Conservation (phyloP, 768 basidiomycete genomes). For the Plicaturopsis crispa region DNA sequence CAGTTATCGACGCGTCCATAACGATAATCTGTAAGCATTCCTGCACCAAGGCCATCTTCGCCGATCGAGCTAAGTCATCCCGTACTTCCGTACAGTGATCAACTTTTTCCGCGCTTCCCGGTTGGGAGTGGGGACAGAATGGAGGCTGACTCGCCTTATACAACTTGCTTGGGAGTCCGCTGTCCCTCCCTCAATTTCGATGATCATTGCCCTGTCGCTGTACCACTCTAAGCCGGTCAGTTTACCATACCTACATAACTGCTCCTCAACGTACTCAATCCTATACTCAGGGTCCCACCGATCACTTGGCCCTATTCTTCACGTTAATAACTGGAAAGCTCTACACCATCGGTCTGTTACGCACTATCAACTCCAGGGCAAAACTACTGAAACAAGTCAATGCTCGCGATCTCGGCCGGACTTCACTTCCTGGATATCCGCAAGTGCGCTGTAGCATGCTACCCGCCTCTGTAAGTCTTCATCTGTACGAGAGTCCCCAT, state of each 20-base stretch:
- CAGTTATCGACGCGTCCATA: too few relatives aligned
- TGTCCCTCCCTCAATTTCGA: constrained; percentile 23
- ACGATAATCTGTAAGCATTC: too few relatives aligned
- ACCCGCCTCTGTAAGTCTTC: too few relatives aligned
- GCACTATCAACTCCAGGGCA: constrained; percentile 21
- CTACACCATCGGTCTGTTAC: constrained; percentile 21
- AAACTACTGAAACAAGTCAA: constrained; percentile 23
- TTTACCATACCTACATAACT: constrained; percentile 1
- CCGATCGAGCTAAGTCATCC: too few relatives aligned
- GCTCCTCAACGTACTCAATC: background rate
- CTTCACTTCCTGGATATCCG: too few relatives aligned
- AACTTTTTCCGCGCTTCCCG: too few relatives aligned
- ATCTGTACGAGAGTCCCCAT: too few relatives aligned
- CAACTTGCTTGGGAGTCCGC: constrained; percentile 34
- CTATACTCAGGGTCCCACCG: constrained; percentile 24
- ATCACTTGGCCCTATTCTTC: constrained; percentile 40
- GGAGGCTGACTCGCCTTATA: too few relatives aligned
- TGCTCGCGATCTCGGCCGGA: constrained; percentile 32
- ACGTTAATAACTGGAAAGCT: constrained; percentile 43
- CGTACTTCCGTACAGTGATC: too few relatives aligned
- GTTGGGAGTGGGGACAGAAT: too few relatives aligned
- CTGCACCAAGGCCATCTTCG: too few relatives aligned
- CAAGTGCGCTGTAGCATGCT: too few relatives aligned
- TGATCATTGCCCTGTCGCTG: constrained; percentile 21
- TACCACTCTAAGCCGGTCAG: constrained; percentile 26